Percentiles rank a stretch among this genome's conserved stretches.
These are phyloP conservation scores for Nicotiana knightiana DNA, from an alignment of 257 asterid species.

Conservation along the genomic window DNA sequence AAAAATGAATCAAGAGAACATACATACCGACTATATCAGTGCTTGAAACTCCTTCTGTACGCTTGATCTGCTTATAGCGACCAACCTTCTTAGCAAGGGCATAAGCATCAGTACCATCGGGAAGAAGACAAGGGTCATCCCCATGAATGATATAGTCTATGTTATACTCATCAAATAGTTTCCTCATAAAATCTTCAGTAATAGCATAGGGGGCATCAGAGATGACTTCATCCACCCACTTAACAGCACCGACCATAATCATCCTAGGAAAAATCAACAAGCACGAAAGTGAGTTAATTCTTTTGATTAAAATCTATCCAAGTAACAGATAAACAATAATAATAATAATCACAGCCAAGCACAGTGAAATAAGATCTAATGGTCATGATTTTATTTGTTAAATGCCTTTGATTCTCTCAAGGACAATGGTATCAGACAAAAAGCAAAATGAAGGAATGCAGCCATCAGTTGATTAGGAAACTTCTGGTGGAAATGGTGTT, in stretches of 20 bases:
- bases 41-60: conserved; percentile 96
- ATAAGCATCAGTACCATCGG: conserved; percentile 94
- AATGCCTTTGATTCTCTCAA: not conserved
- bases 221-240: conserved; percentile 97
- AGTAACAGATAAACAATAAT: not conserved
- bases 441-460: not conserved
- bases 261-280: conserved; percentile 42
- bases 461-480: not conserved
- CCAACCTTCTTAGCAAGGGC: conserved; percentile 96
- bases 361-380: not conserved
- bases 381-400: not conserved
- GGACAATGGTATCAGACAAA: not conserved
- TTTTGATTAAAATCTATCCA: not conserved
- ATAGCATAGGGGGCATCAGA: conserved; percentile 97
- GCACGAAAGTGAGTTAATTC: conserved; percentile 4
- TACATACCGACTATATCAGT: conserved; percentile 84
- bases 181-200: conserved; percentile 91
- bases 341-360: not conserved
- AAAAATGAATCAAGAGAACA: not conserved
- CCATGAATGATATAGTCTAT: conserved; percentile 94
- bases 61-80: conserved; percentile 90
- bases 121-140: conserved; percentile 92
- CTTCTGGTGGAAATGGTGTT: not conserved
- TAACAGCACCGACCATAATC: conserved; percentile 93
- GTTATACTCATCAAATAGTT: conserved; percentile 75